Conservation (phyloP, 495 filamentous ascomycete genomes). For the Hypomontagnella monticulosa region DNA sequence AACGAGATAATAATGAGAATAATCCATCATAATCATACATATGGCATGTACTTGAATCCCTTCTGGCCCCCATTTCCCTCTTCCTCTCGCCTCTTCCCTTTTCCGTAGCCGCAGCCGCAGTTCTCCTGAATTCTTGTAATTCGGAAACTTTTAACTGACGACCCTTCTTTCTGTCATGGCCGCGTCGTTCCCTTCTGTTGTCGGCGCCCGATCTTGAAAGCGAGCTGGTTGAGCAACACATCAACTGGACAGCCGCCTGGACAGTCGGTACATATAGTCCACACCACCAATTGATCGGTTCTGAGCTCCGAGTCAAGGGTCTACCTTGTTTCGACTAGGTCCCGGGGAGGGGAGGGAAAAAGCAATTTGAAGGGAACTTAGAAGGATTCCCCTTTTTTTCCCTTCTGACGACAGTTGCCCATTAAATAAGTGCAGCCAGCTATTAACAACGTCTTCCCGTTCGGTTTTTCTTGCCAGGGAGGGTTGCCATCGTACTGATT, state of each 20-base stretch:
- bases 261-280: slow-evolving; percentile 12
- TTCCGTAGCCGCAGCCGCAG: slow-evolving; percentile 7
- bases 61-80: slow-evolving; percentile 34
- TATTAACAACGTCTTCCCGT: slow-evolving; percentile 24
- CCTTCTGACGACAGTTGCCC: slow-evolving; percentile 24
- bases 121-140: slow-evolving; percentile 19
- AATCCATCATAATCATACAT: slow-evolving; percentile 26
- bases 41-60: slow-evolving; percentile 24
- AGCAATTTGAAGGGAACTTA: slow-evolving; percentile 32
- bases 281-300: slow-evolving; percentile 4
- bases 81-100: slow-evolving; percentile 12
- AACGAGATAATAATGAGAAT: slow-evolving; percentile 40
- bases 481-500: slow-evolving; percentile 24
- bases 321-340: slow-evolving; percentile 34
- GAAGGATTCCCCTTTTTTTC: slow-evolving; percentile 26
- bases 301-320: slow-evolving; percentile 31
- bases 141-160: slow-evolving; percentile 2
- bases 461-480: slow-evolving; percentile 23
- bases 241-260: neutral
- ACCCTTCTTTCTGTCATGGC: slow-evolving; percentile 22
- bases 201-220: slow-evolving; percentile 23
- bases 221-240: neutral
- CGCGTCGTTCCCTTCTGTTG: slow-evolving; percentile 26
- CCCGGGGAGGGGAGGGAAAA: slow-evolving; percentile 27
- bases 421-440: slow-evolving; percentile 7